Base-by-base conservation (phyloP, 78 protist species). In the Capsaspora owczarzaki region DNA sequence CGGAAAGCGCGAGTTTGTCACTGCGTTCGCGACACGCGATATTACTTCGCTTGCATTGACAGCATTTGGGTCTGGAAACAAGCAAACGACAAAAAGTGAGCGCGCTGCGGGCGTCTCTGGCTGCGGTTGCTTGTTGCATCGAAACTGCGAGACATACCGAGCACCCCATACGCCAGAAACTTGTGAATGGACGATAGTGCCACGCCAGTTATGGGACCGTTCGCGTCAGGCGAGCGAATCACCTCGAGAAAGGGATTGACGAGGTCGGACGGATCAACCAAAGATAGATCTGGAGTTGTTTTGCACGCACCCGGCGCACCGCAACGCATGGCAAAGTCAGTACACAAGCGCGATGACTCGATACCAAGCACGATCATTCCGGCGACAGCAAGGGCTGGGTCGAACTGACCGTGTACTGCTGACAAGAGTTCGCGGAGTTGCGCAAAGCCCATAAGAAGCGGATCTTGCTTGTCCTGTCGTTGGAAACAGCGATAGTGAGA, bases 161-260 rank as follows among this genome's bases (percentile, higher is more conserved):
- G 6, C 47, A 84, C 4, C 47, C 75, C 85, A 16, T 78, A 76
- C 33, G 70, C 41, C 43, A 94, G 68, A 76, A 94, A 89, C 68
- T 91, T 89, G 79, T 83, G 46, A 22, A 94, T 82, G 33, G 94
- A 86, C 4, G 87, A 74, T 27, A 94, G 87, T 1, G 97, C 95
- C 10, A 88, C 91, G 23, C 94, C 93, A 12, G 97, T 92, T 51
- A 91, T 92, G 40, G 95, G 93, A 22, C 95, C 97, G 20, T 91
- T 82, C 2, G 95, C 90, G 40, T 79, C 87, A 43, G 87, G 85
- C 22, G 93, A 89, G 42, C 83, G 61, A 2, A 94, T 87, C 5
- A 94, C 92, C 44, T 82, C 83, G 42, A 94, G 66, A 53, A 94
- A 94, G 53, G 97, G 95, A 4, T 5, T 19, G 38, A 69, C 20